Base-by-base conservation (phyloP, 805 yeast genomes). In the Jamesozyma rosinii region DNA sequence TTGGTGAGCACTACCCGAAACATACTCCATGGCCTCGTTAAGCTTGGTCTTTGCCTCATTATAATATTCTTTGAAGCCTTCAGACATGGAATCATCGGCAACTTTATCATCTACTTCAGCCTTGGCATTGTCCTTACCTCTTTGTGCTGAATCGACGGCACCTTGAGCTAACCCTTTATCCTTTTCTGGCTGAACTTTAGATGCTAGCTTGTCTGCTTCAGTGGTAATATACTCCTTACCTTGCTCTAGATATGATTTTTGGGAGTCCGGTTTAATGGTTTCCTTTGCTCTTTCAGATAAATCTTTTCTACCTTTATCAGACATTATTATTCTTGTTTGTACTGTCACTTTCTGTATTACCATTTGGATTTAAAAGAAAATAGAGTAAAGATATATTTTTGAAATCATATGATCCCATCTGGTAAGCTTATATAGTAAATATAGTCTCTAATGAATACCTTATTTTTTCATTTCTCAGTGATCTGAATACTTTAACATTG, bases 121-220 rank as follows among this genome's bases (percentile, higher is more conserved):
- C 9, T 42, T 31, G 18, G 69, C 79, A 49, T 77, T 77, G 50
- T 74, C 76, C 58, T 71, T 71, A 41, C 82, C 83, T 44, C 66
- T 55, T 55, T 70, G 62, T 49, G 77, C 69, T 44, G 76, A 64
- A 66, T 85, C 95, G 49, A 79, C 71, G 29, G 77, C 68, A 53
- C 78, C 69, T 71, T 88, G 95, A 47, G 75, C 65, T 49, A 75
- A 65, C 37, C 89, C 79, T 73, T 86, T 86, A 55, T 79, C 70
- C 44, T 65, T 65, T 40, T 81, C 79, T 52, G 92, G 87, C 59
- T 77, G 77, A 41, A 71, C 63, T 43, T 71, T 64, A 38, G 74
- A 70, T 45, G 81, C 86, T 43, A 72, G 65, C 58, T 74, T 69
- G 70, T 87, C 95, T 55, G 71, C 73, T n/a, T 72, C 61, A 59